phyloP scores from a whole-genome alignment of 2,329 filamentous ascomycete species.

The Aspergillus caelatus region DNA sequence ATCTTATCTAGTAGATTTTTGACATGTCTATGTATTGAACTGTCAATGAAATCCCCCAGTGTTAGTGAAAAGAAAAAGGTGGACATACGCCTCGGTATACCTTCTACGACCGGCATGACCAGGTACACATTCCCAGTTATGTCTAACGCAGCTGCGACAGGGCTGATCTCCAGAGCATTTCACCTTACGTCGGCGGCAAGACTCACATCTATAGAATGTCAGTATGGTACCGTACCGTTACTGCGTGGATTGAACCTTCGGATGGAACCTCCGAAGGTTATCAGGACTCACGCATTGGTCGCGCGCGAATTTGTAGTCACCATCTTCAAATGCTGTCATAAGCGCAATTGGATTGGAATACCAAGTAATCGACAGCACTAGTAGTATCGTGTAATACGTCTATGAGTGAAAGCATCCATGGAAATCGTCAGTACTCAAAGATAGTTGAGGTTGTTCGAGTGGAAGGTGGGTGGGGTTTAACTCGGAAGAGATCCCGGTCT shows the following conservation, averaged over 20 bases:
- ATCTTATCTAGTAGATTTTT: slow-evolving; percentile 21
- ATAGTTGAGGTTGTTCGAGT: not conserved
- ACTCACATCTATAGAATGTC: slow-evolving; percentile 5
- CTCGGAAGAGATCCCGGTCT: not conserved
- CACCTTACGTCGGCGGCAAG: slow-evolving; percentile 24
- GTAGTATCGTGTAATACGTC: not conserved
- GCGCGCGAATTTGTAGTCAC: not conserved
- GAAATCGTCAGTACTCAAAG: not conserved
- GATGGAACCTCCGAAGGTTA: not conserved
- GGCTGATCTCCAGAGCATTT: slow-evolving; percentile 27
- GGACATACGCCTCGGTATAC: slow-evolving; percentile 21
- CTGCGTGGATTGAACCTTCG: not conserved
- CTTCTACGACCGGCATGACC: slow-evolving; percentile 18
- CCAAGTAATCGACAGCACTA: not conserved
- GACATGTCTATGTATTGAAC: not conserved
- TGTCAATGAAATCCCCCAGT: not conserved
- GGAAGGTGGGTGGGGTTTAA: not conserved
- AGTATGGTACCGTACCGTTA: not conserved
- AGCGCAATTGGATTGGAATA: not conserved
- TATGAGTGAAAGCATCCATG: not conserved
- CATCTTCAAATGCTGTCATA: not conserved
- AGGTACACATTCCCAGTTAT: slow-evolving; percentile 22
- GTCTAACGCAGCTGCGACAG: slow-evolving; percentile 20
- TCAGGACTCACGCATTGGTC: not conserved
- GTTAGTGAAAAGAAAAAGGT: not conserved